Base-by-base conservation (phyloP, 129 eudicot genomes). In the Centaurea solstitialis region DNA sequence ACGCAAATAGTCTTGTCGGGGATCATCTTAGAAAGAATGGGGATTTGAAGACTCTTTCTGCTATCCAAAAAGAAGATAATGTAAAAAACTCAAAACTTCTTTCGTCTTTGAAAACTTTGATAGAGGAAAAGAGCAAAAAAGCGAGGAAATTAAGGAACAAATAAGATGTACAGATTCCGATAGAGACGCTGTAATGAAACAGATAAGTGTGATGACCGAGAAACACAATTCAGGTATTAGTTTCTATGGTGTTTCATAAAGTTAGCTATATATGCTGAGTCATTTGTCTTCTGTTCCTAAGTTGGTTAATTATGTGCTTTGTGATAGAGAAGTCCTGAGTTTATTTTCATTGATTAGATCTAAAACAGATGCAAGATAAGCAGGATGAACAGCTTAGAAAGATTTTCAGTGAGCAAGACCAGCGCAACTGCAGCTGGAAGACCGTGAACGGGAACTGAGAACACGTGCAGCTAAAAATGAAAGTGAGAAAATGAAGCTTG, bases 41-140 rank as follows among this genome's bases (percentile, higher is more conserved):
- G 70, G 91, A 85, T 79, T 74, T 93, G 53, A 93, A 81, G 87
- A 83, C 91, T 7, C 20, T 93, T 47, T 35, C 90, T 28, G 95
- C 80, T 9, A 82, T 90, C 6, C 87, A 93, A 87, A 83, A 8
- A 72, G 93, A 88, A 68, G 79, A 80, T 21, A 67, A 38, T 59
- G 78, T 76, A 47, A 88, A 85, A 80, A 79, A 69, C n/a, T 37
- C 86, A 11, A 79, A 23, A 62, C 86, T 90, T 38, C 53, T 90
- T 68, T 13, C 38, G 74, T 85, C 72, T 61, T 80, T 93, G 74
- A 76, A 77, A 17, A 83, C 71, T 74, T 23, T 15, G 22, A 50
- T 85, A 70, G 88, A 84, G 22, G 68, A 80, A 17, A 93, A 90
- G 84, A 75, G 18, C 5, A 82, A 81, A 81, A 70, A 77, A 80